A percentile compares a stretch with the other conserved stretches of the same genome.
Conservation (phyloP, 352 stramenopile species). For the Pythium vanterpoolii region DNA sequence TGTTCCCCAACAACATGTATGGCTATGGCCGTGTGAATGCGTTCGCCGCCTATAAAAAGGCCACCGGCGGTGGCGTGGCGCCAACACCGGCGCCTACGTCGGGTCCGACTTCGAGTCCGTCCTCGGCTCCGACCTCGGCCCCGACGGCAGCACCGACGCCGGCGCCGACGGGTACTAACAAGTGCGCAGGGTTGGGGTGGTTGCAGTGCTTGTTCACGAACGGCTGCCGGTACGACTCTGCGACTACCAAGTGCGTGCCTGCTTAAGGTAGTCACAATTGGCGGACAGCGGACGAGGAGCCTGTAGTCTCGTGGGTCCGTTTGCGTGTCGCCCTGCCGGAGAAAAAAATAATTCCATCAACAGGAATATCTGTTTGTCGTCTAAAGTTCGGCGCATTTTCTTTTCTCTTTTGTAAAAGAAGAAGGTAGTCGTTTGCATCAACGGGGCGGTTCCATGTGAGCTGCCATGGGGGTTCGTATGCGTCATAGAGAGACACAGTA, state of each 20-base stretch:
- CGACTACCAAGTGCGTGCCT: not conserved
- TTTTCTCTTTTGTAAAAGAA: too few species aligned
- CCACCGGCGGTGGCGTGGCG: not conserved
- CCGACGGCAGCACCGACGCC: not conserved
- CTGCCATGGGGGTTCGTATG: too few species aligned
- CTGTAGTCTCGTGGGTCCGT: too few species aligned
- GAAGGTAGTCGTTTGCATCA: too few species aligned
- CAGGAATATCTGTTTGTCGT: too few species aligned
- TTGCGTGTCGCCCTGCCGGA: too few species aligned
- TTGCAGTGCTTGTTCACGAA: not conserved
- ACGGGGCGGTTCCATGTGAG: too few species aligned
- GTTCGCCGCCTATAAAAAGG: not conserved
- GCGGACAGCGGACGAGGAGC: too few species aligned
- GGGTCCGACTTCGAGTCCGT: not conserved
- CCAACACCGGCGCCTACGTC: not conserved
- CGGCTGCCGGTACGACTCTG: not conserved
- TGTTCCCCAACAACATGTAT: slow-evolving; percentile 43
- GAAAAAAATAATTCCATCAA: too few species aligned
- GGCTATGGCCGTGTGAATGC: slow-evolving; percentile 37
- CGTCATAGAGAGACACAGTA: too few species aligned
- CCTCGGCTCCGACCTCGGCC: not conserved
- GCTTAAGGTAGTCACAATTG: not conserved
- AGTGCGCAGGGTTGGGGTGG: not conserved
- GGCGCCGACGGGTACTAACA: not conserved
- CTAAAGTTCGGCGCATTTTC: too few species aligned